Percentiles rank a stretch among this genome's conserved stretches.
phyloP scores from a whole-genome alignment of 2,329 filamentous ascomycete species.

The Thyridium curvatum region DNA sequence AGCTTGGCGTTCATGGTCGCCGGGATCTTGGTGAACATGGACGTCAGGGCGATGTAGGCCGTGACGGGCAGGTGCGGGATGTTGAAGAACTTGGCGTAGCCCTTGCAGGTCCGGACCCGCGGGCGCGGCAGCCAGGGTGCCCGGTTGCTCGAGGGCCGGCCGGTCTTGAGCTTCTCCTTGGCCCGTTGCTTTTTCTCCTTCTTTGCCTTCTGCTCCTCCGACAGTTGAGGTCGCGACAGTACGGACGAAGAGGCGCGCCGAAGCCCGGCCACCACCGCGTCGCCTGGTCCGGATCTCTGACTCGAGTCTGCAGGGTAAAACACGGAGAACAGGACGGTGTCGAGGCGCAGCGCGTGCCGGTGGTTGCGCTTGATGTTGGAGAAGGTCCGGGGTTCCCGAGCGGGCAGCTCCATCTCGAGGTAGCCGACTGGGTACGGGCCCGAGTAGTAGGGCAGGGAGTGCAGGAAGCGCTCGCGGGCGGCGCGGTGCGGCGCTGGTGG shows the following conservation, averaged over 20 bases:
- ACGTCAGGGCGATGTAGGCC: slow-evolving; percentile 48
- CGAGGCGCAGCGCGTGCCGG: slow-evolving; percentile 31
- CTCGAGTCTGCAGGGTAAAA: slow-evolving; percentile 52
- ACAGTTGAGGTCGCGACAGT: too few species aligned
- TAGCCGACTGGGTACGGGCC: slow-evolving; percentile 64
- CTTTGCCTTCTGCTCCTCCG: too few species aligned
- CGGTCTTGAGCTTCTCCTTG: slow-evolving; percentile 25
- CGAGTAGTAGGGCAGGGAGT: slow-evolving; percentile 52
- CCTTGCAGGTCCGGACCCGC: slow-evolving; percentile 46
- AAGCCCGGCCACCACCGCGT: too few species aligned
- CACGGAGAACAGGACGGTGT: slow-evolving; percentile 57
- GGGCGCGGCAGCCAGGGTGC: slow-evolving; percentile 59
- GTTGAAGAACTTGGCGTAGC: slow-evolving; percentile 56
- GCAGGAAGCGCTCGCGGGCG: slow-evolving; percentile 28
- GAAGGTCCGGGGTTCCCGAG: slow-evolving; percentile 29
- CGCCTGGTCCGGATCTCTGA: slow-evolving; percentile 22
- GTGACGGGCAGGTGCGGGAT: slow-evolving; percentile 41
- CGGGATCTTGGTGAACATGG: slow-evolving; percentile 59
- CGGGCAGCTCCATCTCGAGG: slow-evolving; percentile 60
- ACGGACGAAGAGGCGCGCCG: too few species aligned
- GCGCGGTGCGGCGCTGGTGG: too few species aligned
- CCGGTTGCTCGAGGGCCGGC: slow-evolving; percentile 22
- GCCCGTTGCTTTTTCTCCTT: slow-evolving; percentile 16
- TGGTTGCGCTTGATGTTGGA: slow-evolving; percentile 32
- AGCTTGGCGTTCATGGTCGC: slow-evolving; percentile 55